phyloP scores from a whole-genome alignment of 1,284 basidiomycete genomes.

The Inonotus hispidus region DNA sequence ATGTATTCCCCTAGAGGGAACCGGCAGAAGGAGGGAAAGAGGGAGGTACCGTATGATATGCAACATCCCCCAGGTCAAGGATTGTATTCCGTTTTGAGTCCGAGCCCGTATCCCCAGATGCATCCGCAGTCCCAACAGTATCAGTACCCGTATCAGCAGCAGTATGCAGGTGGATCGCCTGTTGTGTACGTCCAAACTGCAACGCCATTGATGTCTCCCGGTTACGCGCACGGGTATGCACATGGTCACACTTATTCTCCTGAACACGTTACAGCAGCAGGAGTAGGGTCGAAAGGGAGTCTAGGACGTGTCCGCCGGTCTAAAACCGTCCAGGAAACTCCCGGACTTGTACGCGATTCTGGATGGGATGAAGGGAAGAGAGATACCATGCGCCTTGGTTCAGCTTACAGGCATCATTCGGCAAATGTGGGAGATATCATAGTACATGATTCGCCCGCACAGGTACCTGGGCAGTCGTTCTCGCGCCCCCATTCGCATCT shows the following conservation, averaged over 20 bases:
- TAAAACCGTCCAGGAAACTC: background rate
- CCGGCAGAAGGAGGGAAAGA: constrained; percentile 22
- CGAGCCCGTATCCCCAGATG: background rate
- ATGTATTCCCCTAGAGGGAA: constrained; percentile 36
- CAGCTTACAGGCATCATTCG: background rate
- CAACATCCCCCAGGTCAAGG: constrained; percentile 12
- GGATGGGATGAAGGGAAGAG: constrained; percentile 3
- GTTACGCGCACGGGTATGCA: background rate
- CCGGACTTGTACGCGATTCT: background rate
- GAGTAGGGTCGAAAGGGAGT: background rate
- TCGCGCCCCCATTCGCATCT: background rate
- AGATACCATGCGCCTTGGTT: background rate
- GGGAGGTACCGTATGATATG: constrained; percentile 27
- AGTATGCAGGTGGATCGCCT: constrained; percentile 31
- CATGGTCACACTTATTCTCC: background rate
- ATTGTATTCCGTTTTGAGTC: background rate
- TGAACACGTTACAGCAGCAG: background rate
- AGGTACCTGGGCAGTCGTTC: background rate
- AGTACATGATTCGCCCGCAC: background rate
- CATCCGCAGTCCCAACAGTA: background rate
- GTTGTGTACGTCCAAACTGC: background rate
- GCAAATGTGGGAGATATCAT: background rate
- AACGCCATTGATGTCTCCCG: background rate
- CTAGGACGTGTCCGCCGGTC: constrained; percentile 7
- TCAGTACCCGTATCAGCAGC: constrained; percentile 17